phyloP scores from a whole-genome alignment of 2,329 filamentous ascomycete species.

The Fusarium pseudonygamai region DNA sequence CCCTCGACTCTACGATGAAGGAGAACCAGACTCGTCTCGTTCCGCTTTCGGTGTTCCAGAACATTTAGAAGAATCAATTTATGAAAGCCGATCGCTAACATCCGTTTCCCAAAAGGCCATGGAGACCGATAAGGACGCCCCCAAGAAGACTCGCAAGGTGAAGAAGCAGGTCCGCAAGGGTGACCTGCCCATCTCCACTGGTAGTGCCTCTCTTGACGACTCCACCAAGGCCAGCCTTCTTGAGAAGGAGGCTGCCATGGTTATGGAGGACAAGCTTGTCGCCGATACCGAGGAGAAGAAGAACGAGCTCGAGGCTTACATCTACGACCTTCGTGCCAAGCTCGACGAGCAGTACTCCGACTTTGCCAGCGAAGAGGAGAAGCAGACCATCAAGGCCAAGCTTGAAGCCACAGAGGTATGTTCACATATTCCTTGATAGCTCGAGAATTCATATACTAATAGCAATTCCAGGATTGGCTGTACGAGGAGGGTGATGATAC shows the following conservation, averaged over 20 bases:
- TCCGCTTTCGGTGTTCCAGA: constrained; percentile 4
- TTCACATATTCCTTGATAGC: constrained; percentile 6
- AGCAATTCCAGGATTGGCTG: constrained; percentile 83
- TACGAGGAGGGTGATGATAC: constrained; percentile 97
- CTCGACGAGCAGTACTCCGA: constrained; percentile 91
- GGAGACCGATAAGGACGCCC: constrained; percentile 80
- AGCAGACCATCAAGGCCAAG: constrained; percentile 84
- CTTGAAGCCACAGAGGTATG: constrained; percentile 87
- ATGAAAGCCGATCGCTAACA: constrained; percentile 41
- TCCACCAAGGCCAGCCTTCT: constrained; percentile 70
- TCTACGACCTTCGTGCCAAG: constrained; percentile 97
- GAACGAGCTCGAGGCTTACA: constrained; percentile 98
- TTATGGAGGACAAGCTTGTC: constrained; percentile 98
- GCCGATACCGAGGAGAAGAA: constrained; percentile 99
- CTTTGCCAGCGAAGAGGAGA: constrained; percentile 91
- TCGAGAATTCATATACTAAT: constrained; percentile 11
- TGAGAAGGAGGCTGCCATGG: constrained; percentile 90
- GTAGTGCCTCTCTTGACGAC: constrained; percentile 81
- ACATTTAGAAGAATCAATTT: not conserved
- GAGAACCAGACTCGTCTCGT: not conserved
- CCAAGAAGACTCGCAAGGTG: constrained; percentile 94
- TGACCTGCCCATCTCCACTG: constrained; percentile 86
- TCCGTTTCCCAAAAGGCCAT: constrained; percentile 68
- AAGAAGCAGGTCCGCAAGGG: constrained; percentile 99
- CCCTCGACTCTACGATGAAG: constrained; percentile 23